Evolutionary conservation across 805 yeast genomes (phyloP), one percentile per base, ranked within the genome.

Genomic region (Teunomyces atbi): DNA sequence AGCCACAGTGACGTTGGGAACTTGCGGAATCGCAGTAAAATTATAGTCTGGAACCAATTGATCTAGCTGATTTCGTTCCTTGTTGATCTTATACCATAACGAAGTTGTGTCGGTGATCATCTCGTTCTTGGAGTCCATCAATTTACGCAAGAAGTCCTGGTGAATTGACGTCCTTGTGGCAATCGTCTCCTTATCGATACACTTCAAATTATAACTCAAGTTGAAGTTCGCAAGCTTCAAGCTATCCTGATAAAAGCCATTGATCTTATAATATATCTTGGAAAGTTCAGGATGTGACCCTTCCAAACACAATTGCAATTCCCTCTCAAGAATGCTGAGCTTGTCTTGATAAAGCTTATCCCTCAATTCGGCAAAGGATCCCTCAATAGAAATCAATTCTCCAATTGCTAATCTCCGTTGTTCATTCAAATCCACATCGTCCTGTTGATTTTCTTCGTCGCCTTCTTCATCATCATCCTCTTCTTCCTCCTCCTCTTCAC

Each of bases 231-330:
- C 74, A 46, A 66, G 54, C 46, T 59, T 71, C 20, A 90, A 68
- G 61, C 83, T 85, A 48, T 82, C 83, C 53, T 89, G 89, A 53
- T 89, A 83, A 53, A 85, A 82, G 36, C 80, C 78, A 48, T 85
- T 86, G 43, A 94, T 82, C 64, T 82, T 81, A 55, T 77, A 77
- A 62, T 86, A 81, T 45, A 86, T 85, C 41, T 79, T 76, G 32
- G 87, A 77, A 45, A 92, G 76, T 56, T 91, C 97, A 0, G 98
- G 98, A 65, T 94, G 99, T 16, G 89, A 79, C 10, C 97, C 97
- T 51, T 84, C 85, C 28, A 84, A 69, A 67, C 98, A 91, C 77
- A 92, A 79, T 57, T 85, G 85, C 50, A 92, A 70, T 63, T 94
- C 99, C 38, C 86, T 84, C 54, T 89, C 88, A 52, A 87, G 75